Conservation (phyloP, 176 grass and related monocot genomes). For the Ananas comosus region DNA sequence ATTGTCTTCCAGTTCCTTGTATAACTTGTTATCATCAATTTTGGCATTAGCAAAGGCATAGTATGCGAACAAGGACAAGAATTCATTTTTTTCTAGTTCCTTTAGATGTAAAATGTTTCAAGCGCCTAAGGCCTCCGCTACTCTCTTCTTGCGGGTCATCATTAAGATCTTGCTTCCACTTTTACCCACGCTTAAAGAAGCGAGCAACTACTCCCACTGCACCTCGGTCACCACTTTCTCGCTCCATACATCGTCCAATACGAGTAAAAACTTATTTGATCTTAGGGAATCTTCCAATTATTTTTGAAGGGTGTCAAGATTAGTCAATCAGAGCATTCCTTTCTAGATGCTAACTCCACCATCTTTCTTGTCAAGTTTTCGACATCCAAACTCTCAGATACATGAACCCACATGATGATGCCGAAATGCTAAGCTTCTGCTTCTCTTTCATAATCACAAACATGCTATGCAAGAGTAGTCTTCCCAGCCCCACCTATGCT, state of each 20-base stretch:
- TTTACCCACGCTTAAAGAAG: constrained; percentile 7
- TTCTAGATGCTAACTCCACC: not conserved
- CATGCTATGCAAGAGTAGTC: constrained; percentile 34
- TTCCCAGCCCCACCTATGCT: constrained; percentile 31
- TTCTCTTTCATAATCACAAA: constrained; percentile 14
- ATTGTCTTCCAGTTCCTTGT: not conserved
- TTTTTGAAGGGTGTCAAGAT: not conserved
- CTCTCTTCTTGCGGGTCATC: constrained; percentile 11
- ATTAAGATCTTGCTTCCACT: constrained; percentile 27
- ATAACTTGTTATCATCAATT: not conserved
- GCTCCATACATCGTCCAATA: too few species aligned
- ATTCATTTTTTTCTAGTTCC: constrained; percentile 10
- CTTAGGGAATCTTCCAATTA: too few species aligned
- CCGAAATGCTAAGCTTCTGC: not conserved
- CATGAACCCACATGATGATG: constrained; percentile 15
- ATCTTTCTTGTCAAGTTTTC: constrained; percentile 7
- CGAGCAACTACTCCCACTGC: constrained; percentile 11
- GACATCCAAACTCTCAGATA: constrained; percentile 17
- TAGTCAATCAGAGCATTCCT: not conserved
- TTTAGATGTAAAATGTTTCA: not conserved
- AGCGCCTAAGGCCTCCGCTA: not conserved
- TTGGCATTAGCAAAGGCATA: not conserved
- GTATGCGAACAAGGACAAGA: constrained; percentile 19
- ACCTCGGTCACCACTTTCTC: too few species aligned
- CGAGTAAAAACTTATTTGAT: too few species aligned